A percentile compares a stretch with the other conserved stretches of the same genome.
These are phyloP conservation scores for Celoporthe dispersa DNA, from an alignment of 2,329 filamentous ascomycete species.

Conservation along the genomic window DNA sequence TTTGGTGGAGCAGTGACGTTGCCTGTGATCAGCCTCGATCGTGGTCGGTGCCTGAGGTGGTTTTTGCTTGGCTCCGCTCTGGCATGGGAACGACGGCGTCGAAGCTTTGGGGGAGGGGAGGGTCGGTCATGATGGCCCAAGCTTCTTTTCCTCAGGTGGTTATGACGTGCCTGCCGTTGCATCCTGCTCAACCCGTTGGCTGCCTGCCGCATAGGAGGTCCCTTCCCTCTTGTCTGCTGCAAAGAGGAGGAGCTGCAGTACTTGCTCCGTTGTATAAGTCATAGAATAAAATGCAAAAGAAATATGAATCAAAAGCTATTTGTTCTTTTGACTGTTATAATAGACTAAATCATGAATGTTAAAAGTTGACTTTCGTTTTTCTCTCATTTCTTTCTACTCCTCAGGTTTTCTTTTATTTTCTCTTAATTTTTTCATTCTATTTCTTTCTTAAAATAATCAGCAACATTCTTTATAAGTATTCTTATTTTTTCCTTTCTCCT, in stretches of 20 bases:
- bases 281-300: neutral
- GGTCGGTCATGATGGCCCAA: conserved; percentile 11
- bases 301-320: neutral
- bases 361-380: neutral
- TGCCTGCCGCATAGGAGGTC: neutral
- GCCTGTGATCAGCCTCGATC: neutral
- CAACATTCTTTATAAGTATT: neutral
- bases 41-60: neutral
- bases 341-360: neutral
- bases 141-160: conserved; percentile 2
- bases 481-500: neutral
- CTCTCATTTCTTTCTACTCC: rapidly evolving
- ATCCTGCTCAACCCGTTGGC: neutral
- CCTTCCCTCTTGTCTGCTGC: neutral
- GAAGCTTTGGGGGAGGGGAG: conserved; percentile 16
- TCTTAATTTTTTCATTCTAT: neutral
- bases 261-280: too few relatives aligned
- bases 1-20: conserved; percentile 30
- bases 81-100: neutral
- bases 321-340: neutral
- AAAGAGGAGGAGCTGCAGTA: neutral
- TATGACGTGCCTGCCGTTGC: conserved; percentile 17
- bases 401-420: neutral
- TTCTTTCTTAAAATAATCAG: neutral
- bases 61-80: conserved; percentile 14